Base-by-base conservation (phyloP, 371 early-diverging fungal species). In the Mortierella sp. region DNA sequence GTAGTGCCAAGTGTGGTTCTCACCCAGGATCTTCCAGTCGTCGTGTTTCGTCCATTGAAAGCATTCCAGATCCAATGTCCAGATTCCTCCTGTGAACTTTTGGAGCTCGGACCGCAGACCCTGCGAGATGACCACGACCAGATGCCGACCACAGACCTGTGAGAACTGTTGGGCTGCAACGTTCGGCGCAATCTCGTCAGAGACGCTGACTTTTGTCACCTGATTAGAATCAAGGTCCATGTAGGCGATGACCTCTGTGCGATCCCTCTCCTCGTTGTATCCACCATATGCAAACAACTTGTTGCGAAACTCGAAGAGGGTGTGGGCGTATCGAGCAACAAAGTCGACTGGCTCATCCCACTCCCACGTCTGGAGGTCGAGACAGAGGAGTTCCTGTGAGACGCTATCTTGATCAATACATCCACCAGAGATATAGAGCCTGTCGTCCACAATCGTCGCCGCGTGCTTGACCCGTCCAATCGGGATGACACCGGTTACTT, bases 221-320 rank as follows among this genome's bases (percentile, higher is more conserved):
- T 82, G 88, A 37, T 80, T 48, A 43, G 88, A 88, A 11, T 82
- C 78, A 14, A 92, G 80, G 74, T 94, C 92, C 73, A 95, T 89
- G 70, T 92, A 91, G 0, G 93, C 89, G 16, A 94, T 81, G 44
- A 90, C 89, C 28, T 89, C 91, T 21, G 92, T 91, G 51, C 93
- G 88, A 34, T 93, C 93, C 92, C 93, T 90, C 53, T 92, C 92
- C 64, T 92, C 91, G 57, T 90, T 88, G 37, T 93, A 85, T 0
- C 95, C 95, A 43, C 94, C 94, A 80, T 91, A 95, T 8, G 93
- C 78, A 80, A 92, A 93, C 14, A 95, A 86, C 28, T 92, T 89
- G 59, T 89, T 86, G 55, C 89, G 87, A 82, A 92, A 90, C 43
- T 90, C 84, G 80, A 91, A 92, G 26, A 91, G 90, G 64, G 89